These are phyloP conservation scores for Sclerotinia trifoliorum DNA, from an alignment of 2,329 filamentous ascomycete genomes.

Conservation along the genomic window DNA sequence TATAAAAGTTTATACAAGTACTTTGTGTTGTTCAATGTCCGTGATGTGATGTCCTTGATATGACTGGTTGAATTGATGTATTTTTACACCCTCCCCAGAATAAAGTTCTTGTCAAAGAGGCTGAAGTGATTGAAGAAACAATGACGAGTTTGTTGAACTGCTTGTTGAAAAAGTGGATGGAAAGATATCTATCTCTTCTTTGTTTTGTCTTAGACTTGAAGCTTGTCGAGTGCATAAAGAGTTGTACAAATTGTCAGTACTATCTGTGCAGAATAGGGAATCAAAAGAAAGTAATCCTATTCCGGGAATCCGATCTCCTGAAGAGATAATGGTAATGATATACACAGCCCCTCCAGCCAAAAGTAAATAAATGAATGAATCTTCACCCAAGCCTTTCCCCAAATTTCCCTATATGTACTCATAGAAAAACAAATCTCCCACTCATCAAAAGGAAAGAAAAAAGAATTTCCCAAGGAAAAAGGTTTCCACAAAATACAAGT, in stretches of 20 bases:
- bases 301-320: background rate
- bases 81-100: background rate
- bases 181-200: background rate
- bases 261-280: background rate
- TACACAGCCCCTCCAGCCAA: background rate
- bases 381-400: background rate
- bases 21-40: background rate
- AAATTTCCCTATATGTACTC: background rate
- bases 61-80: background rate
- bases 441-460: background rate
- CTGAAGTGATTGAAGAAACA: background rate
- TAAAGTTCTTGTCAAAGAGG: conserved; percentile 1
- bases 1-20: background rate
- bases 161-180: background rate
- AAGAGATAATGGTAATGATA: conserved; percentile 1
- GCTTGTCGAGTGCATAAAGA: background rate
- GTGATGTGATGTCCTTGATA: background rate
- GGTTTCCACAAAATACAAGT: background rate
- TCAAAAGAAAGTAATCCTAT: background rate
- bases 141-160: background rate
- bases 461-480: background rate
- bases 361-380: background rate
- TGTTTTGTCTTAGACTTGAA: background rate
- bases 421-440: background rate
- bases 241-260: background rate